Evolutionary conservation across 1,284 basidiomycete species (phyloP).

Genomic region (Wallemia ichthyophaga): DNA sequence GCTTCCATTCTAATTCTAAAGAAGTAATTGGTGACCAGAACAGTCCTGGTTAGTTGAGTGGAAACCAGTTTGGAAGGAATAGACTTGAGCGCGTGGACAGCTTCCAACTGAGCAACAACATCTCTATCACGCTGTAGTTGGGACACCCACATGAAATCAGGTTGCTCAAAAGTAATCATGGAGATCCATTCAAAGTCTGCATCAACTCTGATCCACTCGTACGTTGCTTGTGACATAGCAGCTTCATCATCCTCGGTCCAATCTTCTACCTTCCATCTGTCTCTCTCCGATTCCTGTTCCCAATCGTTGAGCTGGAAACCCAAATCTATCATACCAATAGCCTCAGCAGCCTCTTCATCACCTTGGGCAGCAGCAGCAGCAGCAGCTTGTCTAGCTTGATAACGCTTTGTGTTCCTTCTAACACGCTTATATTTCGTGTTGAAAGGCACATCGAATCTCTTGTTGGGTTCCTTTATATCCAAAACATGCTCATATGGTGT

Average conservation of each 20-base stretch:
- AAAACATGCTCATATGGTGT: conserved; percentile 97
- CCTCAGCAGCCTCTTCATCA: conserved; percentile 64
- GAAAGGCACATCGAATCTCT: conserved; percentile 87
- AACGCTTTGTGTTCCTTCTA: conserved; percentile 71
- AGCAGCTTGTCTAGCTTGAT: conserved; percentile 70
- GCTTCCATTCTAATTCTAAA: conserved; percentile 93
- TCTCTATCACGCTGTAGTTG: conserved; percentile 87
- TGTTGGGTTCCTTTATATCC: conserved; percentile 57
- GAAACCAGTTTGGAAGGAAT: conserved; percentile 68
- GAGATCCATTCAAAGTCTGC: conserved; percentile 98
- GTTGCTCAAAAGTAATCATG: conserved; percentile 67
- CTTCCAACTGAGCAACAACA: conserved; percentile 93
- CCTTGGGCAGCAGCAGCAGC: conserved; percentile 76
- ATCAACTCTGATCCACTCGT: conserved; percentile 98
- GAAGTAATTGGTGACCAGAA: conserved; percentile 84
- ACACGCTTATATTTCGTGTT: conserved; percentile 99
- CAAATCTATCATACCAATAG: conserved; percentile 77
- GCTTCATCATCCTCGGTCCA: conserved; percentile 94
- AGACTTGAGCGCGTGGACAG: conserved; percentile 47
- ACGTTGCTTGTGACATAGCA: conserved; percentile 71
- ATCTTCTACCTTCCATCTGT: conserved; percentile 83
- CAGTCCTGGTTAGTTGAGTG: conserved; percentile 64
- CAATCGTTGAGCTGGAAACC: conserved; percentile 85
- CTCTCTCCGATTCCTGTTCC: conserved; percentile 77
- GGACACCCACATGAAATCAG: conserved; percentile 96